Evolutionary conservation across 2,329 filamentous ascomycete species (phyloP).

Genomic region (Magnaporthiopsis rhizophila): DNA sequence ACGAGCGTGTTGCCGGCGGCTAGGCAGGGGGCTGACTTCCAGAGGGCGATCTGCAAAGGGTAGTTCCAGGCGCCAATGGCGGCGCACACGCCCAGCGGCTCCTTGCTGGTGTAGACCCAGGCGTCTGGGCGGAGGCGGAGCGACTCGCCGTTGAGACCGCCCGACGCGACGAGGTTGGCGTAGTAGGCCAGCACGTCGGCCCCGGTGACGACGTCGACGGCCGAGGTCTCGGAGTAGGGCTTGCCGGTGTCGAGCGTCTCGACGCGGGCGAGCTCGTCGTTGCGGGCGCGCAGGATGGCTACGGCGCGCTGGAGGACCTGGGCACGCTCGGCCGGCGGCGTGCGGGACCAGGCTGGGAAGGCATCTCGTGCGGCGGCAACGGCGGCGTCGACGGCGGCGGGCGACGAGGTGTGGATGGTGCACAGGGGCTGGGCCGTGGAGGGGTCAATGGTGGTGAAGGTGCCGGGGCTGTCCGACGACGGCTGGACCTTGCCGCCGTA

Average conservation of each 20-base stretch:
- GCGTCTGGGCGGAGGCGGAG: constrained; percentile 54
- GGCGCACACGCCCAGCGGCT: constrained; percentile 59
- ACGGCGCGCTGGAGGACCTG: constrained; percentile 73
- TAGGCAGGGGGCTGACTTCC: constrained; percentile 59
- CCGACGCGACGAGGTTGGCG: constrained; percentile 60
- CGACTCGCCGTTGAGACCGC: constrained; percentile 49
- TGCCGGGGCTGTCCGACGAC: constrained; percentile 47
- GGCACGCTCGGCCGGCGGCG: constrained; percentile 64
- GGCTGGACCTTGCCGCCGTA: constrained; percentile 64
- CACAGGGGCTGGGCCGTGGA: constrained; percentile 61
- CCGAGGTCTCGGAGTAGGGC: constrained; percentile 74
- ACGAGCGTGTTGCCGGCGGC: constrained; percentile 47
- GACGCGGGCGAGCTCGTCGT: constrained; percentile 69
- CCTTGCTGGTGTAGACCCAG: constrained; percentile 57
- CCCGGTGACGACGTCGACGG: constrained; percentile 71
- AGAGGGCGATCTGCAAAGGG: constrained; percentile 58
- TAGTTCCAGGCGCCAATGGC: constrained; percentile 63
- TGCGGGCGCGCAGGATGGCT: constrained; percentile 62
- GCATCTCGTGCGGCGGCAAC: constrained; percentile 62
- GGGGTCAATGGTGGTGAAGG: constrained; percentile 68
- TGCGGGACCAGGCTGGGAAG: constrained; percentile 70
- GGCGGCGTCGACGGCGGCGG: constrained; percentile 61
- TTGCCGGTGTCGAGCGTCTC: constrained; percentile 87
- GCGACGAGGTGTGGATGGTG: constrained; percentile 62
- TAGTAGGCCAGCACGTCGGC: constrained; percentile 61